These are phyloP conservation scores for Lasiosphaeriaceae sp. DNA, from an alignment of 495 filamentous ascomycete species.

Conservation along the genomic window DNA sequence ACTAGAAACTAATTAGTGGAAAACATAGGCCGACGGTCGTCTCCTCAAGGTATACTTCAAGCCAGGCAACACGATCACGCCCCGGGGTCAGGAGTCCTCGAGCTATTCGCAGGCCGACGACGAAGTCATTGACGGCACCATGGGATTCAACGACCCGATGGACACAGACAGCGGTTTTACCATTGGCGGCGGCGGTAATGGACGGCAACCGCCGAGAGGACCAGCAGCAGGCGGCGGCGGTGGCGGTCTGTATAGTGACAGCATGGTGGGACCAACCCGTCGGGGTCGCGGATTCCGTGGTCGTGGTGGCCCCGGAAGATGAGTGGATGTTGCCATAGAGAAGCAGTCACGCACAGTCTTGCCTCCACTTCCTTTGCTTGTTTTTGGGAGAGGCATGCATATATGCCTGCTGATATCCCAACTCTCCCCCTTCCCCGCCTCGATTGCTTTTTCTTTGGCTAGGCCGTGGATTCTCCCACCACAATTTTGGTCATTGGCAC, in stretches of 20 bases:
- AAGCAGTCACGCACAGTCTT: no score
- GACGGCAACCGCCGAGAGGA: conserved; percentile 12
- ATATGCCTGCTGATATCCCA: no score
- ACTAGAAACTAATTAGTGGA: conserved; percentile 8
- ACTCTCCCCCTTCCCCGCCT: no score
- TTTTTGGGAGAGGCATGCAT: no score
- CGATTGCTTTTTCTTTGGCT: no score
- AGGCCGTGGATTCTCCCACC: no score
- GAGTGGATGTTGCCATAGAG: background rate
- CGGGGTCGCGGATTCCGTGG: conserved; percentile 33
- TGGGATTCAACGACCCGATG: conserved; percentile 58
- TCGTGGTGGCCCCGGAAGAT: conserved; percentile 6
- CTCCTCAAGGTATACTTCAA: conserved; percentile 74
- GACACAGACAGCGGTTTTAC: conserved; percentile 33
- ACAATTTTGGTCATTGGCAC: no score
- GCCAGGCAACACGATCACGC: conserved; percentile 13
- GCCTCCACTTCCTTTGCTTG: no score
- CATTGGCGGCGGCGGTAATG: conserved; percentile 6
- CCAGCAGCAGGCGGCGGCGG: conserved; percentile 6
- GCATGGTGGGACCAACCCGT: conserved; percentile 17
- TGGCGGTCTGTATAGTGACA: conserved; percentile 24
- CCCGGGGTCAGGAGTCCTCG: background rate
- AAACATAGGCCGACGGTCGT: conserved; percentile 74
- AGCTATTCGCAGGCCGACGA: conserved; percentile 30
- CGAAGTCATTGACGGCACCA: conserved; percentile 55